Conservation (phyloP, 129 eudicot species). For the Ambrosia artemisiifolia region DNA sequence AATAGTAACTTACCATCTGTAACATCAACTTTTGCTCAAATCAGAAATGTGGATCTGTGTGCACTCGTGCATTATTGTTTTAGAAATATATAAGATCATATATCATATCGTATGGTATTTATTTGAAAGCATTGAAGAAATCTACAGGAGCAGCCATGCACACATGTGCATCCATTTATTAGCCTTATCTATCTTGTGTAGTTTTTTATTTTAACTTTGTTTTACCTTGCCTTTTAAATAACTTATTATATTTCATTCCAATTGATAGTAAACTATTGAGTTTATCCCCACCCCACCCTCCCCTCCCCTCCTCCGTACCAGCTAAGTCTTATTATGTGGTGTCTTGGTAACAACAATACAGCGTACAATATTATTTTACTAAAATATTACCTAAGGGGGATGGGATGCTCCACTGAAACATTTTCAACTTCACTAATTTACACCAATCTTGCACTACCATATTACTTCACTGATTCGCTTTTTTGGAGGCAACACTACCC, state of each 20-base stretch:
- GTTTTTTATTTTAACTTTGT: background rate
- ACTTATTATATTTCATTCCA: background rate
- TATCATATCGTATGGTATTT: constrained; percentile 12
- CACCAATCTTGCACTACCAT: no score
- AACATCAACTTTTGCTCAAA: constrained; percentile 11
- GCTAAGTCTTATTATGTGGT: background rate
- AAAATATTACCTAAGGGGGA: no score
- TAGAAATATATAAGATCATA: constrained; percentile 10
- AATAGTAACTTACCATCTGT: constrained; percentile 5
- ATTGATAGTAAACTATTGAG: constrained; percentile 4
- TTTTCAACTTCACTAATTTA: no score
- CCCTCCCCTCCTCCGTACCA: background rate
- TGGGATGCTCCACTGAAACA: no score
- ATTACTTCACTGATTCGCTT: no score
- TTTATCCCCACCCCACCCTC: background rate
- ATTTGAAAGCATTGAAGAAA: constrained; percentile 20
- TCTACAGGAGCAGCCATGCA: constrained; percentile 27
- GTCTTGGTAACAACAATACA: no score
- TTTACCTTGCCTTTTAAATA: background rate
- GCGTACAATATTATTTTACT: no score
- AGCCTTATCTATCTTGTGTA: constrained; percentile 25
- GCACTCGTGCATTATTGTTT: constrained; percentile 33
- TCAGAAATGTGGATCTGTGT: constrained; percentile 19
- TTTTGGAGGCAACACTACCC: no score
- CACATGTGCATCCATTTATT: constrained; percentile 33